A percentile compares a stretch with the other conserved stretches of the same genome.
Evolutionary conservation across 352 stramenopile genomes (phyloP).

Genomic region (Vaucheria bursata): DNA sequence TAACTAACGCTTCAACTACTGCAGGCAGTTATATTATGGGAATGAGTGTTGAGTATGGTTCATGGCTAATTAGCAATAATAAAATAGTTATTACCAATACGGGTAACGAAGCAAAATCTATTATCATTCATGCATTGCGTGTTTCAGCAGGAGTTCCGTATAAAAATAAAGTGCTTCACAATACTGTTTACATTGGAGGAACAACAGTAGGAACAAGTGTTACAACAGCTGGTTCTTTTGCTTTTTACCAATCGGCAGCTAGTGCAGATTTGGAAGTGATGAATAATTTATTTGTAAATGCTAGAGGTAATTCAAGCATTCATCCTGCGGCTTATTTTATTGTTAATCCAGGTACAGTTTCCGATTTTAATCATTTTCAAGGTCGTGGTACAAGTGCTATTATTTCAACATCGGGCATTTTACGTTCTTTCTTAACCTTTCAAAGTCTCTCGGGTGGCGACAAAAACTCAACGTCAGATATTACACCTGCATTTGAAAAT

Average conservation of each 20-base stretch:
- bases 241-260: constrained; percentile 6
- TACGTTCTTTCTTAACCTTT: constrained; percentile 8
- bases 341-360: constrained; percentile 8
- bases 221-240: constrained; percentile 7
- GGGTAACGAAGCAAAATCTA: constrained; percentile 7
- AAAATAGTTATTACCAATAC: constrained; percentile 9
- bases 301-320: constrained; percentile 8
- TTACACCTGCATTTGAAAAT: constrained; percentile 8
- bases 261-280: constrained; percentile 7
- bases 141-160: constrained; percentile 5
- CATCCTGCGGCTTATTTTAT: constrained; percentile 7
- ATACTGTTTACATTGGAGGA: constrained; percentile 8
- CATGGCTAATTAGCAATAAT: constrained; percentile 8
- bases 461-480: constrained; percentile 8
- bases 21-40: constrained; percentile 6
- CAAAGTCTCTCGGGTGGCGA: constrained; percentile 4
- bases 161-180: constrained; percentile 9
- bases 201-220: constrained; percentile 7
- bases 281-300: constrained; percentile 10
- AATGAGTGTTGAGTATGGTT: constrained; percentile 8
- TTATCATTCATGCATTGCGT: constrained; percentile 8
- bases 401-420: constrained; percentile 8
- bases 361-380: constrained; percentile 9
- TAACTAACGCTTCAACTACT: constrained; percentile 8
- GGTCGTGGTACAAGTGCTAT: constrained; percentile 5